Evolutionary conservation across 2,329 filamentous ascomycete genomes (phyloP).

Genomic region (Beauveria varroae): DNA sequence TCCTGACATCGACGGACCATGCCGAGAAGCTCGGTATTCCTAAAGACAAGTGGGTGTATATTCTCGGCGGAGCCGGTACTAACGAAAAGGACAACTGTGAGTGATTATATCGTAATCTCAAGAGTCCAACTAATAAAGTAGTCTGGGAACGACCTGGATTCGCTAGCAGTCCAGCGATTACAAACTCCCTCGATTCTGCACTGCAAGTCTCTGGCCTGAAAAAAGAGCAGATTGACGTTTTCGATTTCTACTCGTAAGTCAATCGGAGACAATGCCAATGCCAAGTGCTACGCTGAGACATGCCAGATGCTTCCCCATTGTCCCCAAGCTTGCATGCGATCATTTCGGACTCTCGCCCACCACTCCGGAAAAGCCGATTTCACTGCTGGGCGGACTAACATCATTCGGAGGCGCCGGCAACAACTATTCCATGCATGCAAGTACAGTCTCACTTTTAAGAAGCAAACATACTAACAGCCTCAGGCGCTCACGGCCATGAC

Average conservation of each 20-base stretch:
- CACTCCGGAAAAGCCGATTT: conserved; percentile 43
- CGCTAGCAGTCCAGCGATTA: conserved; percentile 50
- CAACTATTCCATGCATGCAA: conserved; percentile 62
- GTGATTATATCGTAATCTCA: background rate
- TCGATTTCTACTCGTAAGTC: conserved; percentile 54
- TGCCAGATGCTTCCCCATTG: conserved; percentile 57
- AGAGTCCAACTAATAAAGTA: conserved; percentile 18
- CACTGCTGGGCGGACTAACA: conserved; percentile 57
- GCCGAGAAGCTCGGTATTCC: conserved; percentile 49
- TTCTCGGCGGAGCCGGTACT: conserved; percentile 56
- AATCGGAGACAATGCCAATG: conserved; percentile 9
- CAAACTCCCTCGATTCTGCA: conserved; percentile 46
- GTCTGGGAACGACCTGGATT: conserved; percentile 57
- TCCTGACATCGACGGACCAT: conserved; percentile 50
- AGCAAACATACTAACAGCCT: background rate
- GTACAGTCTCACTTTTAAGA: conserved; percentile 25
- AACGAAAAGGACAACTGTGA: conserved; percentile 47
- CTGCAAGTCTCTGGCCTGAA: conserved; percentile 39
- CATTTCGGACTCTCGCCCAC: conserved; percentile 48
- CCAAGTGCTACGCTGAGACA: background rate
- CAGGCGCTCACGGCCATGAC: conserved; percentile 45
- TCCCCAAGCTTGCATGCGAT: conserved; percentile 56
- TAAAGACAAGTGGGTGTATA: conserved; percentile 53
- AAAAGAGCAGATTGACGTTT: conserved; percentile 48
- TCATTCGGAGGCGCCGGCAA: conserved; percentile 65